A percentile compares a stretch with the other conserved stretches of the same genome.
Evolutionary conservation across 768 basidiomycete species (phyloP).

Genomic region (Leccinum pellstonianum): DNA sequence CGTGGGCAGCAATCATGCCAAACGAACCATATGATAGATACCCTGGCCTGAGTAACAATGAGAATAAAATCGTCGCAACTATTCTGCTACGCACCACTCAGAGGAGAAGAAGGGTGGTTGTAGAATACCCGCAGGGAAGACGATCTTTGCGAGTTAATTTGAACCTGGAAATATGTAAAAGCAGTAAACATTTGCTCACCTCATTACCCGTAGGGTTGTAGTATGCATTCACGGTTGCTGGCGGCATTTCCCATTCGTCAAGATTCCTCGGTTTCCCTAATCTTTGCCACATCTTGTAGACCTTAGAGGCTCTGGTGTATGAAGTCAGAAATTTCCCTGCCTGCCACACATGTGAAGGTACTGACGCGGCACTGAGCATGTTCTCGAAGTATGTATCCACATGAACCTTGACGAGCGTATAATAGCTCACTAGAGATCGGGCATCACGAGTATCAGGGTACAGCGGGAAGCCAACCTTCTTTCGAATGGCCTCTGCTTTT

Average conservation of each 20-base stretch:
- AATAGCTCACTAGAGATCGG: constrained; percentile 70
- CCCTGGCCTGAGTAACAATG: constrained; percentile 60
- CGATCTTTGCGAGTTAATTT: constrained; percentile 52
- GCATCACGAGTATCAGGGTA: constrained; percentile 80
- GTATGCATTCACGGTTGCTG: constrained; percentile 86
- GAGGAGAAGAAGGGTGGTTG: constrained; percentile 88
- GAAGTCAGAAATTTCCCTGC: constrained; percentile 7
- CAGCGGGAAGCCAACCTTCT: constrained; percentile 92
- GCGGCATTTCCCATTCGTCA: constrained; percentile 85
- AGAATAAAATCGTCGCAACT: constrained; percentile 1
- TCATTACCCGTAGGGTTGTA: constrained; percentile 87
- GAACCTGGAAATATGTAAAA: not conserved
- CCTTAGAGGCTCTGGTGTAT: constrained; percentile 49
- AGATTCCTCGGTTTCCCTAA: constrained; percentile 70
- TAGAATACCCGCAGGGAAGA: constrained; percentile 95
- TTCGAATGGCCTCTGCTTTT: constrained; percentile 61
- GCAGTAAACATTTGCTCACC: constrained; percentile 37
- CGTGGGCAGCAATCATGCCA: constrained; percentile 89
- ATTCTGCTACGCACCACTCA: constrained; percentile 53
- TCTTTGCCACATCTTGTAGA: constrained; percentile 69
- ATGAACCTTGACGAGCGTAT: constrained; percentile 63
- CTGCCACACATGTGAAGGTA: not conserved
- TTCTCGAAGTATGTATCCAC: constrained; percentile 81
- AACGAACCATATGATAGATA: constrained; percentile 93
- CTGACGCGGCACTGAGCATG: constrained; percentile 61